A percentile compares a stretch with the other conserved stretches of the same genome.
phyloP scores from a whole-genome alignment of 176 grass and related monocot genomes.

The Phragmites australis region DNA sequence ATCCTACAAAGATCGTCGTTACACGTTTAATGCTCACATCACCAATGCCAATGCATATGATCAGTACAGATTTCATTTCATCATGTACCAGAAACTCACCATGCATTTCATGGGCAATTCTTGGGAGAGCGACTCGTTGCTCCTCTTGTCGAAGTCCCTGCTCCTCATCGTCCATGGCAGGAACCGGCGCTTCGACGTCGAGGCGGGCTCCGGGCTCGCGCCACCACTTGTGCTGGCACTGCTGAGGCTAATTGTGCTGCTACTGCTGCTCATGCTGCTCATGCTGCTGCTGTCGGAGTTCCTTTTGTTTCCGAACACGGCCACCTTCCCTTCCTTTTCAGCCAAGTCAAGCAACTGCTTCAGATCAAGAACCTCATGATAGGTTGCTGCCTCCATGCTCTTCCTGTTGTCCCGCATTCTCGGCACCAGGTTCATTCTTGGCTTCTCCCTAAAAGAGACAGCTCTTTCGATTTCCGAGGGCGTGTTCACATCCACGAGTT shows the following conservation, averaged over 20 bases:
- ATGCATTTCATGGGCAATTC: slow-evolving; percentile 35
- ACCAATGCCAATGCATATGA: neutral
- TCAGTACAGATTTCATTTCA: neutral
- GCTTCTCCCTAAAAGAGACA: slow-evolving; percentile 29
- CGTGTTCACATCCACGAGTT: slow-evolving; percentile 36
- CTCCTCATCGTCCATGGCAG: slow-evolving; percentile 54
- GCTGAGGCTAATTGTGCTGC: slow-evolving; percentile 41
- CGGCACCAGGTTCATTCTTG: neutral
- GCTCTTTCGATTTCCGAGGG: slow-evolving; percentile 1
- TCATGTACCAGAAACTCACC: slow-evolving; percentile 16
- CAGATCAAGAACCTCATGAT: slow-evolving; percentile 42
- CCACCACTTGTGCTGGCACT: slow-evolving; percentile 50
- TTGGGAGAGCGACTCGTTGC: slow-evolving; percentile 40
- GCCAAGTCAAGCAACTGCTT: slow-evolving; percentile 57
- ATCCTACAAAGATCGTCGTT: slow-evolving; percentile 9
- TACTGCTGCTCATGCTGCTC: slow-evolving; percentile 39
- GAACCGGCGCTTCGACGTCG: slow-evolving; percentile 49
- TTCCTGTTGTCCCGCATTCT: slow-evolving; percentile 11
- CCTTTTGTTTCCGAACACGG: slow-evolving; percentile 41
- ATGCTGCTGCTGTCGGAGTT: slow-evolving; percentile 44
- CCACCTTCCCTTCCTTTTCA: slow-evolving; percentile 47
- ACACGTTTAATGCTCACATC: neutral
- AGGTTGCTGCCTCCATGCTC: slow-evolving; percentile 28
- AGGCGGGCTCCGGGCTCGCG: slow-evolving; percentile 58
- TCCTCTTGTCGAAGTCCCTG: slow-evolving; percentile 48